Evolutionary conservation across 148 eudicot species (phyloP).

Genomic region (Vaccinium myrtillus): DNA sequence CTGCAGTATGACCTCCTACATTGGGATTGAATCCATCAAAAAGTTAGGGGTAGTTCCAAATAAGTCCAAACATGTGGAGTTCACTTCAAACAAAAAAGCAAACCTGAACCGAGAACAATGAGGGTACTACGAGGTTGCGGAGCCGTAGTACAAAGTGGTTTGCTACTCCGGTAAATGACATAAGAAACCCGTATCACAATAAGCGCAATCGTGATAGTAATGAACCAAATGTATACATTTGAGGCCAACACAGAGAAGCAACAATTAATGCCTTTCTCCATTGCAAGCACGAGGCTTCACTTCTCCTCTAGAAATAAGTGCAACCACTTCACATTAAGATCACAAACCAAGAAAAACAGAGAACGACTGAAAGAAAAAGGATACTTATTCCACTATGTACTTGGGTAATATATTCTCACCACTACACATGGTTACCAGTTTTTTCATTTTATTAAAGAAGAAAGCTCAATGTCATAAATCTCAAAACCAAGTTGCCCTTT

Average conservation of each 20-base stretch:
- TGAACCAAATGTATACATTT: not conserved
- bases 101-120: slow-evolving; percentile 89
- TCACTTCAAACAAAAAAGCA: slow-evolving; percentile 4
- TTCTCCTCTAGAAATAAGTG: slow-evolving; percentile 6
- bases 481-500: not conserved
- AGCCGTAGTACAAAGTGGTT: slow-evolving; percentile 35
- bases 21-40: slow-evolving; percentile 14
- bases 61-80: not conserved
- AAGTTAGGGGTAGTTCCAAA: not conserved
- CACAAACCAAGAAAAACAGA: not conserved
- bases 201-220: slow-evolving; percentile 22
- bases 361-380: not conserved
- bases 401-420: not conserved
- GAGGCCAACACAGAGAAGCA: not conserved
- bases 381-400: not conserved
- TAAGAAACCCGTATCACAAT: slow-evolving; percentile 43
- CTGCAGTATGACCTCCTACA: slow-evolving; percentile 96
- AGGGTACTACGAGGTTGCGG: slow-evolving; percentile 59
- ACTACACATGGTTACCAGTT: not conserved
- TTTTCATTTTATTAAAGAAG: not conserved
- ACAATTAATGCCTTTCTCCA: slow-evolving; percentile 12
- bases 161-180: slow-evolving; percentile 52
- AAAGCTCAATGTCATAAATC: too few species aligned
- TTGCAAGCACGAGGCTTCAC: not conserved
- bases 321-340: not conserved